Conservation (phyloP, 2,329 filamentous ascomycete species). For the Metarhizium anisopliae region DNA sequence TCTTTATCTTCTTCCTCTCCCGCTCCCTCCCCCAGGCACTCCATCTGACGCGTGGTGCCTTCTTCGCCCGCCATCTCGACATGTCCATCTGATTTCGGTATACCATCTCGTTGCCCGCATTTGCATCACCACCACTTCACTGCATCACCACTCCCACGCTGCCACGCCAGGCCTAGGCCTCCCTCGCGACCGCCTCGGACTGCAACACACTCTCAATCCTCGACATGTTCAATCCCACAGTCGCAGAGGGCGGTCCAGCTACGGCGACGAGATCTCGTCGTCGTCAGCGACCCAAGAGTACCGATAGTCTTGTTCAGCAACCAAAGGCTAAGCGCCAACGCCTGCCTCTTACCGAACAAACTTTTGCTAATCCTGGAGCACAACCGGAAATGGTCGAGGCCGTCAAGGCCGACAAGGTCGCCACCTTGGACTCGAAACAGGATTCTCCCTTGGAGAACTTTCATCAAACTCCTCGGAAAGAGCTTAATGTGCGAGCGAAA, state of each 20-base stretch:
- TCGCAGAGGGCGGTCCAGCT: constrained; percentile 42
- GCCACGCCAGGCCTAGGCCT: background rate
- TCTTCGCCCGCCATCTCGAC: constrained; percentile 4
- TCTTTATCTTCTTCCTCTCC: background rate
- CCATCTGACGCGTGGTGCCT: constrained; percentile 2
- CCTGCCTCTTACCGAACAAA: constrained; percentile 47
- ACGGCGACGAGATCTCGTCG: constrained; percentile 52
- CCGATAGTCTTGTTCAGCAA: constrained; percentile 44
- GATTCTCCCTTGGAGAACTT: constrained; percentile 35
- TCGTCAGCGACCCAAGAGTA: constrained; percentile 49
- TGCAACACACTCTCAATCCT: constrained; percentile 2
- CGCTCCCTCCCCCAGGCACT: background rate
- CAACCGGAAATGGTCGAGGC: constrained; percentile 45
- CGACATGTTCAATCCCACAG: constrained; percentile 52
- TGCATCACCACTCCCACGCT: background rate
- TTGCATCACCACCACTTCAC: background rate
- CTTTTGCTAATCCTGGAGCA: constrained; percentile 42
- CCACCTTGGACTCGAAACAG: constrained; percentile 31
- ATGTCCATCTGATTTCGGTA: constrained; percentile 8
- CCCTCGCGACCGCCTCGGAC: background rate
- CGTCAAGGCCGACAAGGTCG: constrained; percentile 42
- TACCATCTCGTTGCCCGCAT: background rate
- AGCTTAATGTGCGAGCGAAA: constrained; percentile 52
- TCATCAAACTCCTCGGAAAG: constrained; percentile 33
- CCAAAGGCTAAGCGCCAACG: constrained; percentile 58